Evolutionary conservation across 768 basidiomycete genomes (phyloP).

Genomic region (Auricularia auricula-judae): DNA sequence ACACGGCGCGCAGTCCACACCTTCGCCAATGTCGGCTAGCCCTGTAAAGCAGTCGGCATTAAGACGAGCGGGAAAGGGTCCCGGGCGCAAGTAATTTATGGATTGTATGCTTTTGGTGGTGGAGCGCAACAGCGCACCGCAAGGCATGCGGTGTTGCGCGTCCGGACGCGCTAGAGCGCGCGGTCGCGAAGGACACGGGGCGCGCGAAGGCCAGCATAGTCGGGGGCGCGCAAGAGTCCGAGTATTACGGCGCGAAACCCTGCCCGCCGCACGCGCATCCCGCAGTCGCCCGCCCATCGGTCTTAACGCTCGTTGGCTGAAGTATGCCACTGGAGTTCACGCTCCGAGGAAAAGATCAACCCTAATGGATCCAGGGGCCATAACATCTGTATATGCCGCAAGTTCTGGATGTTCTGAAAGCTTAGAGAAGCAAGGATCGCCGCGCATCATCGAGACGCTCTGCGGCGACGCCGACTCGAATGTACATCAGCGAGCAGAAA

Average conservation of each 20-base stretch:
- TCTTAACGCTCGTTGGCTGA: no score
- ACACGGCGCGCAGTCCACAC: background rate
- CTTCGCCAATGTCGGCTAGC: background rate
- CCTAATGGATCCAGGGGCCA: no score
- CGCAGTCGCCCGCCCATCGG: slow-evolving; percentile 15
- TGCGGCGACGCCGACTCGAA: no score
- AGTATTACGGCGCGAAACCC: background rate
- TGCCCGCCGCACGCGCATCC: background rate
- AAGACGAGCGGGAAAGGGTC: no score
- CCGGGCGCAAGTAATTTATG: background rate
- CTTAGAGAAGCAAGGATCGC: no score
- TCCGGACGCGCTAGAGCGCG: background rate
- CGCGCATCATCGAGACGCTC: no score
- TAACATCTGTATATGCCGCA: no score
- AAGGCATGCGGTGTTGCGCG: background rate
- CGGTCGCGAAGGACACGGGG: background rate
- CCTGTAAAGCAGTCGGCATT: background rate
- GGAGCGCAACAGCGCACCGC: background rate
- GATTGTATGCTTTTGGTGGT: background rate
- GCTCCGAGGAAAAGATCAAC: no score
- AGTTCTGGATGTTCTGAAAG: no score
- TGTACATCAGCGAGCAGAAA: no score
- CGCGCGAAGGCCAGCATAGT: background rate
- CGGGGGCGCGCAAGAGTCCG: background rate
- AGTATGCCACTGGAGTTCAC: no score